Evolutionary conservation across 768 basidiomycete species (phyloP), one percentile per base, ranked within the genome.

Genomic region (Leccinellum luteum): DNA sequence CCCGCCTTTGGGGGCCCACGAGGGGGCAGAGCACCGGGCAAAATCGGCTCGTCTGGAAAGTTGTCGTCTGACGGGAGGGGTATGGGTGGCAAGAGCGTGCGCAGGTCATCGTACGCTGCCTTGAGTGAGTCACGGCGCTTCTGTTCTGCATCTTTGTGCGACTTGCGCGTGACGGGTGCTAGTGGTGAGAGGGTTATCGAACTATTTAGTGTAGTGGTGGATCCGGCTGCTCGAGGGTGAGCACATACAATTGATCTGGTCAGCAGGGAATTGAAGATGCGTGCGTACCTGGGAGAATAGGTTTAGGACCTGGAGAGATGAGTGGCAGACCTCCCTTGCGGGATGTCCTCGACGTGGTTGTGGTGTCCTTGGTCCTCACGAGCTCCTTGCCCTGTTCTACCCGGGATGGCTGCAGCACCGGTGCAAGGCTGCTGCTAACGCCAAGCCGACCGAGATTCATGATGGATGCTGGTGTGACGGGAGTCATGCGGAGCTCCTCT

Each of bases 121-220:
- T 98, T 99, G 58, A 98, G 84, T 45, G 92, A 94, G 73, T 99
- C 96, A 9, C 97, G 86, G 47, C 97, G 89, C 70, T 95, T 94
- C 72, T 99, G 97, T 73, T 99, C 97, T 6, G 97, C 97, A 13
- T 87, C 91, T 74, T 98, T 98, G 74, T 99, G 92, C 7, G 91
- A 91, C 28, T 87, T 87, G 71, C 92, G 92, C 58, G 85, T 82
- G 48, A 81, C 72, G 34, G 79, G 79, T 28, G 73, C 74, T 43
- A 73, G 72, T 45, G 67, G 82, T 61, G 69, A 64, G 43, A 69
- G 21, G 8, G 66, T 43, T 3, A 66, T 64, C 21, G 73, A 61
- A 14, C 63, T 49, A 30, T 65, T 70, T 21, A 71, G 57, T 34
- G 70, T 56, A 23, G 68, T 44, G 34, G 73, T 62, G 27, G 71